A percentile compares a stretch with the other conserved stretches of the same genome.
These are phyloP conservation scores for Kwoniella sp. DNA, from an alignment of 768 basidiomycete species.

Conservation along the genomic window DNA sequence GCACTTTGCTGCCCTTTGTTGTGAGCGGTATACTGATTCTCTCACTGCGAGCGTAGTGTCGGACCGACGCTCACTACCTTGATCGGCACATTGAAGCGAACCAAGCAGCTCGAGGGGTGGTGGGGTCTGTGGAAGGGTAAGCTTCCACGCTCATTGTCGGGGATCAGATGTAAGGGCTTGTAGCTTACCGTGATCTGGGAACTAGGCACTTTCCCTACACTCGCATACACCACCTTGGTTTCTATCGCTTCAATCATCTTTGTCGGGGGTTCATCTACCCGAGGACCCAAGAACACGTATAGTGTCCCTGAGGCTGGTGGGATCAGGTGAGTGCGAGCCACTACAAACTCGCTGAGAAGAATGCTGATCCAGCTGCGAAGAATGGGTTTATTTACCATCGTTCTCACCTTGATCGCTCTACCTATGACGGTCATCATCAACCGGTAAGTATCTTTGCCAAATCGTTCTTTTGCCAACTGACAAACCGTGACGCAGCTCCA, in stretches of 20 bases:
- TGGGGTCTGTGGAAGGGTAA: slow-evolving; percentile 54
- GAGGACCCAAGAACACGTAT: slow-evolving; percentile 53
- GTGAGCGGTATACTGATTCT: too few relatives aligned
- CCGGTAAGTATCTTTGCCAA: slow-evolving; percentile 35
- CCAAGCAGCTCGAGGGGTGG: slow-evolving; percentile 55
- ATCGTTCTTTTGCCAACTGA: too few relatives aligned
- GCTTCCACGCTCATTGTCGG: background rate
- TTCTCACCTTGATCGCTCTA: slow-evolving; percentile 51
- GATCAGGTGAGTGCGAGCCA: slow-evolving; percentile 44
- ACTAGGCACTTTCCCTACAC: slow-evolving; percentile 47
- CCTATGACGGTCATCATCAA: slow-evolving; percentile 56
- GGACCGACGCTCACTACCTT: slow-evolving; percentile 53
- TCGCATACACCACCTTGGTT: slow-evolving; percentile 48
- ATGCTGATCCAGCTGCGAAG: slow-evolving; percentile 20
- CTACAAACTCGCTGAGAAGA: background rate
- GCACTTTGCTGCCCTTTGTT: too few relatives aligned
- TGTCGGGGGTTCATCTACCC: slow-evolving; percentile 50
- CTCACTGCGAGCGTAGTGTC: too few relatives aligned
- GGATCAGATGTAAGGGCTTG: too few relatives aligned
- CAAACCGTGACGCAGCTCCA: slow-evolving; percentile 49
- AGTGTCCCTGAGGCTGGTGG: slow-evolving; percentile 54
- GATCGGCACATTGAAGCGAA: slow-evolving; percentile 47
- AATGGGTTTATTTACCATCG: slow-evolving; percentile 54
- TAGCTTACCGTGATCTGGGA: background rate
- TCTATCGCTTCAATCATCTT: slow-evolving; percentile 54